phyloP scores from a whole-genome alignment of 768 basidiomycete genomes.

The Lactarius trivialis region DNA sequence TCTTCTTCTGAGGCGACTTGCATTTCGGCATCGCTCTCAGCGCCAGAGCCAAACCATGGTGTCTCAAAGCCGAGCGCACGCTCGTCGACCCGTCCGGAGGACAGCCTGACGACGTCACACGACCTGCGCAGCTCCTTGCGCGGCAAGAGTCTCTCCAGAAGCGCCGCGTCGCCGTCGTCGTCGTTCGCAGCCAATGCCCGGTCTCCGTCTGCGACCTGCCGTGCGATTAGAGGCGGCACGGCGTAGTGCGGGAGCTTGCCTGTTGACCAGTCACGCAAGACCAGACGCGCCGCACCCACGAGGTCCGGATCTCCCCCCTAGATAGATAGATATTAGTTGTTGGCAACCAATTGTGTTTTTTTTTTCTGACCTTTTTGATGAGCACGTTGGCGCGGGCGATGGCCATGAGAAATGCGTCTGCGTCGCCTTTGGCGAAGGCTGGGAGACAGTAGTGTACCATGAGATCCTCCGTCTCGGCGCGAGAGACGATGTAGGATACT shows the following conservation, averaged over 20 bases:
- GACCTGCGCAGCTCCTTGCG: constrained; percentile 64
- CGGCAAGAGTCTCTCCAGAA: constrained; percentile 43
- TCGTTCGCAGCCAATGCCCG: constrained; percentile 32
- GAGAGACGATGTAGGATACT: constrained; percentile 66
- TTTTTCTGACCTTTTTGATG: constrained; percentile 54
- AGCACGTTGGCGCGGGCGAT: constrained; percentile 70
- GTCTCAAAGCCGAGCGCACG: constrained; percentile 38
- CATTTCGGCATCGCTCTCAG: constrained; percentile 27
- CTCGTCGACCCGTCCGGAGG: constrained; percentile 34
- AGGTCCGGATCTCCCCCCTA: constrained; percentile 74
- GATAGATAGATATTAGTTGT: too few species aligned
- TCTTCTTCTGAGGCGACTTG: constrained; percentile 23
- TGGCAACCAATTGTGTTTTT: too few species aligned
- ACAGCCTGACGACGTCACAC: constrained; percentile 44
- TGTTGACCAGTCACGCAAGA: constrained; percentile 80
- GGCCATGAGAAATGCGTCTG: constrained; percentile 65
- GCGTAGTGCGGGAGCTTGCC: constrained; percentile 73
- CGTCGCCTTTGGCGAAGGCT: constrained; percentile 64
- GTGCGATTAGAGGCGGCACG: constrained; percentile 36
- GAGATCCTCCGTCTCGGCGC: constrained; percentile 70
- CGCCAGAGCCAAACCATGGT: constrained; percentile 32
- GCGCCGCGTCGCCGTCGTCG: constrained; percentile 38
- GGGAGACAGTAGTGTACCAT: constrained; percentile 87
- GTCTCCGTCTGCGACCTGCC: constrained; percentile 9
- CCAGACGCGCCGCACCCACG: constrained; percentile 64